phyloP scores from a whole-genome alignment of 768 basidiomycete genomes.

The Termitomyces sp. region DNA sequence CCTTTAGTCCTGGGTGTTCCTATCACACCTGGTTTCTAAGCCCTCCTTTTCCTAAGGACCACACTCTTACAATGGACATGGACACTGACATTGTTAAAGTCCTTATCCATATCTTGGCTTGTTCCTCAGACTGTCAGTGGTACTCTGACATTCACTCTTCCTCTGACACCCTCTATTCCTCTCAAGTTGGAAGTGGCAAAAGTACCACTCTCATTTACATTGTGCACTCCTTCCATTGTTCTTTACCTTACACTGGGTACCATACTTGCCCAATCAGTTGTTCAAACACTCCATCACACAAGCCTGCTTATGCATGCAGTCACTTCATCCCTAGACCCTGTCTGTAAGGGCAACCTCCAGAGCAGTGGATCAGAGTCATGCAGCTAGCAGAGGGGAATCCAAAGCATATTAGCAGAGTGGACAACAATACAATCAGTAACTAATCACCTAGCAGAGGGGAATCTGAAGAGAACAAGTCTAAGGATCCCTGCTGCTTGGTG shows the following conservation, averaged over 20 bases:
- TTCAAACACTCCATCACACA: not conserved
- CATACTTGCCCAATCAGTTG: not conserved
- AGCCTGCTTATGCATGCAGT: not conserved
- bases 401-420: too few species aligned
- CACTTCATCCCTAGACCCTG: not conserved
- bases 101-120: not conserved
- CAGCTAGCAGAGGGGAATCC: too few species aligned
- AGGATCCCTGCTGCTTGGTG: too few species aligned
- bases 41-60: not conserved
- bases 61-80: not conserved
- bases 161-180: not conserved
- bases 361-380: too few species aligned
- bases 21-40: not conserved
- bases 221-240: not conserved
- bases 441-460: too few species aligned
- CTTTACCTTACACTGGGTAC: not conserved
- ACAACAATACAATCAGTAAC: too few species aligned
- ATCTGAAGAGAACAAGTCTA: too few species aligned
- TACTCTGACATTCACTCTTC: not conserved
- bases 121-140: not conserved
- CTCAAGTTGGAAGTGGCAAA: not conserved
- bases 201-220: not conserved
- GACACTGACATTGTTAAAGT: not conserved
- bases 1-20: not conserved
- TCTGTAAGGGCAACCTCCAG: not conserved